Evolutionary conservation across 306 rosid species (phyloP).

Genomic region (Potentilla sterilis): DNA sequence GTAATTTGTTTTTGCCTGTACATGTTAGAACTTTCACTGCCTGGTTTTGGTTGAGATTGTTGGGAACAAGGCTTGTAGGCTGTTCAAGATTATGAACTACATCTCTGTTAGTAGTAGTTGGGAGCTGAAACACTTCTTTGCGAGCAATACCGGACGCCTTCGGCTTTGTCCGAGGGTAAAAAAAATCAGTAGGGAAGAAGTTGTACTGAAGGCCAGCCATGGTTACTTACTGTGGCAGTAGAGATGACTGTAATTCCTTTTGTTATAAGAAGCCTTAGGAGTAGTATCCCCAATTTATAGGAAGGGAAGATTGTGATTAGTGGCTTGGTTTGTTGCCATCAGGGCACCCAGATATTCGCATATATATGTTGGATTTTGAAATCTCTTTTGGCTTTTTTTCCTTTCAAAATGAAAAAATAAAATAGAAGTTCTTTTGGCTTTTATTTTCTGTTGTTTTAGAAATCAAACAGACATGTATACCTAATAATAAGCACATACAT

Average conservation of each 20-base stretch:
- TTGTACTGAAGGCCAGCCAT: conserved; percentile 83
- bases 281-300: not conserved
- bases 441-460: no score
- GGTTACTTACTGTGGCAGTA: not conserved
- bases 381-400: no score
- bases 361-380: not conserved
- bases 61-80: not conserved
- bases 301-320: not conserved
- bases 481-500: no score
- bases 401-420: no score
- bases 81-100: not conserved
- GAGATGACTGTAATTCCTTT: not conserved
- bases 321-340: not conserved
- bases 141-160: not conserved
- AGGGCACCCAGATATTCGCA: not conserved
- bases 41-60: not conserved
- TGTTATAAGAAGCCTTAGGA: not conserved
- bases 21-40: not conserved
- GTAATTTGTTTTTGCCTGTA: not conserved
- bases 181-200: conserved; percentile 61
- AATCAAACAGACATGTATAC: no score
- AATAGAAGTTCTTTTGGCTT: no score
- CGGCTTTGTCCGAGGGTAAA: conserved; percentile 51
- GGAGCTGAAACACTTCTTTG: no score
- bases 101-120: not conserved